Percentiles rank a stretch among this genome's conserved stretches.
phyloP scores from a whole-genome alignment of 108 stramenopile genomes.

The Pinguiococcus pyrenoidosus region DNA sequence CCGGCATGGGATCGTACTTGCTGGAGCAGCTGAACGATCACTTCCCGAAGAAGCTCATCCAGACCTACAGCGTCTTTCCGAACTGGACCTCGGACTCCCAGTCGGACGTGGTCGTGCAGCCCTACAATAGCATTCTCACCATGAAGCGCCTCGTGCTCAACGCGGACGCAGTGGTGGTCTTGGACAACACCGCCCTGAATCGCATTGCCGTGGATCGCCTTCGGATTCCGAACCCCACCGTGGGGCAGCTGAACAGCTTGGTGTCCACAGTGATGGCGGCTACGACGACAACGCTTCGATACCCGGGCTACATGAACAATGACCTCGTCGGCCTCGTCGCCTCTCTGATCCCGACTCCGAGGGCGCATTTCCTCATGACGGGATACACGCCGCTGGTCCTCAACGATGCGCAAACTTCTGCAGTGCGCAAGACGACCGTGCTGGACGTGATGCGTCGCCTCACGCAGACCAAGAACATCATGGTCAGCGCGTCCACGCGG shows the following conservation, averaged over 20 bases:
- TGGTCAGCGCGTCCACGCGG: slow-evolving; percentile 86
- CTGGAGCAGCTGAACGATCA: slow-evolving; percentile 93
- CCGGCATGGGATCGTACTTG: slow-evolving; percentile 88
- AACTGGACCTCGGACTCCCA: slow-evolving; percentile 69
- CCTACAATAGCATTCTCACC: slow-evolving; percentile 92
- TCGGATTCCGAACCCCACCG: slow-evolving; percentile 75
- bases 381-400: slow-evolving; percentile 88
- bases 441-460: slow-evolving; percentile 97
- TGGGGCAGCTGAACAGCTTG: slow-evolving; percentile 84
- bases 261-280: slow-evolving; percentile 99
- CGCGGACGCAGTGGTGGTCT: slow-evolving; percentile 57
- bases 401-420: slow-evolving; percentile 26
- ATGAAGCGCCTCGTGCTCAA: slow-evolving; percentile 88
- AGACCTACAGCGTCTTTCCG: slow-evolving; percentile 96
- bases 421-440: slow-evolving; percentile 93
- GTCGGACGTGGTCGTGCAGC: slow-evolving; percentile 94
- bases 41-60: slow-evolving; percentile 95
- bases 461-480: slow-evolving; percentile 94
- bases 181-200: slow-evolving; percentile 35
- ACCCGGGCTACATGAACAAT: slow-evolving; percentile 99
- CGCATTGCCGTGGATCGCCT: slow-evolving; percentile 87
- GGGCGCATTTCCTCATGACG: slow-evolving; percentile 98
- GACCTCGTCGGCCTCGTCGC: slow-evolving; percentile 93
- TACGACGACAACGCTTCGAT: slow-evolving; percentile 87
- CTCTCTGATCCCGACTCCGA: slow-evolving; percentile 89